A percentile compares a stretch with the other conserved stretches of the same genome.
phyloP scores from a whole-genome alignment of 2,329 filamentous ascomycete species.

The Penicillium polonicum region DNA sequence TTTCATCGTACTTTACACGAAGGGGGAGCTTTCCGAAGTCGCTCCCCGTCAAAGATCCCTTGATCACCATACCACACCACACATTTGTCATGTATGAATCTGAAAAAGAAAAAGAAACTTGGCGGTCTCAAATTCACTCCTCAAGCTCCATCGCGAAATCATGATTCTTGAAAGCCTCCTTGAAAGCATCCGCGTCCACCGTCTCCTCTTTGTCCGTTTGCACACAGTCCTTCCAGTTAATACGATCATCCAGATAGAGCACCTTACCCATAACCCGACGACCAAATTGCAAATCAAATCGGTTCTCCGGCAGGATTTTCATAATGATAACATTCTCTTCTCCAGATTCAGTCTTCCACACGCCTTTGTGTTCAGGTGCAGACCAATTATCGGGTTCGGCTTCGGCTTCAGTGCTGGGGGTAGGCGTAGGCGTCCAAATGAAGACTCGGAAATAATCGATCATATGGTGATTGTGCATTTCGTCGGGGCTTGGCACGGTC shows the following conservation, averaged over 20 bases:
- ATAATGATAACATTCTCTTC: constrained; percentile 71
- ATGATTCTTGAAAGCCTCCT: constrained; percentile 76
- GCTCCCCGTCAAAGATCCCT: neutral
- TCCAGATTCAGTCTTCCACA: constrained; percentile 32
- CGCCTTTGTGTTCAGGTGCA: constrained; percentile 5
- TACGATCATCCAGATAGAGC: constrained; percentile 72
- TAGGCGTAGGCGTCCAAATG: constrained; percentile 63
- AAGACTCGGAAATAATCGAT: constrained; percentile 75
- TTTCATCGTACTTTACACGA: constrained; percentile 6
- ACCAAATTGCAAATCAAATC: constrained; percentile 90
- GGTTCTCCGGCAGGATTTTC: constrained; percentile 66
- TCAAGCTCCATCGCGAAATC: constrained; percentile 67
- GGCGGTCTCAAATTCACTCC: neutral
- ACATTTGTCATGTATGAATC: neutral
- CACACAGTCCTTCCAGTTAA: constrained; percentile 79
- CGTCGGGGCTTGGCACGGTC: constrained; percentile 38
- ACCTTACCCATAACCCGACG: constrained; percentile 85
- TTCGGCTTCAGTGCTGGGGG: constrained; percentile 2
- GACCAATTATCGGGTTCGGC: constrained; percentile 8
- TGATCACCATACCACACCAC: neutral
- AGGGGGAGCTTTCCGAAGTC: neutral
- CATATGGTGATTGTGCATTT: constrained; percentile 42
- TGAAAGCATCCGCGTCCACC: constrained; percentile 74
- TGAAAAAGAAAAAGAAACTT: neutral
- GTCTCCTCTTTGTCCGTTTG: constrained; percentile 78